A percentile compares a stretch with the other conserved stretches of the same genome.
These are phyloP conservation scores for Eimeria maxima DNA, from an alignment of 169 alveolate genomes.

Conservation along the genomic window DNA sequence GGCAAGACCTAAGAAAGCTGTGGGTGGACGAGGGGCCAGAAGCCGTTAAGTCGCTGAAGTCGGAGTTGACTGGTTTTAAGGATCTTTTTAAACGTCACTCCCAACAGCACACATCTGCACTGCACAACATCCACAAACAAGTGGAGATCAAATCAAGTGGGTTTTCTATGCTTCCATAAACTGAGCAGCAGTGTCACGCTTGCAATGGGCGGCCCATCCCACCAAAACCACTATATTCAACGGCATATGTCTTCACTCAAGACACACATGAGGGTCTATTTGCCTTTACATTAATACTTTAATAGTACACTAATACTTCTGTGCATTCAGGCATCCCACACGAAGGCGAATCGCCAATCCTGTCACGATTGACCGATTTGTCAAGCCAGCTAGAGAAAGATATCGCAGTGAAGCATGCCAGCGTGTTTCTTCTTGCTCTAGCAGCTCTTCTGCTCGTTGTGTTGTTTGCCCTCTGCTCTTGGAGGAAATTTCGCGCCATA, in stretches of 20 bases:
- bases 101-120: slow-evolving; percentile 85
- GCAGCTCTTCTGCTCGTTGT: slow-evolving; percentile 83
- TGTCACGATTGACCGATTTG: slow-evolving; percentile 68
- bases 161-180: not conserved
- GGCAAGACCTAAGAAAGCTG: slow-evolving; percentile 74
- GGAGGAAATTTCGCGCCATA: slow-evolving; percentile 87
- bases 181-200: slow-evolving; percentile 6
- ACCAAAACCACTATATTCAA: not conserved
- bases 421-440: slow-evolving; percentile 83
- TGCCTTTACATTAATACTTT: not conserved
- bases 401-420: slow-evolving; percentile 84
- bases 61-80: slow-evolving; percentile 73
- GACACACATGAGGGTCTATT: not conserved
- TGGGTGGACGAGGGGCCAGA: slow-evolving; percentile 76
- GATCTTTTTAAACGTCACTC: slow-evolving; percentile 81
- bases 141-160: slow-evolving; percentile 58
- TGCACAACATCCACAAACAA: slow-evolving; percentile 74
- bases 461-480: slow-evolving; percentile 85
- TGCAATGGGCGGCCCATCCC: not conserved
- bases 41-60: slow-evolving; percentile 61
- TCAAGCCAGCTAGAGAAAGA: slow-evolving; percentile 84
- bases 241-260: not conserved
- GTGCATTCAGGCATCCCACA: slow-evolving; percentile 33
- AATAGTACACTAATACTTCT: not conserved
- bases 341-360: slow-evolving; percentile 68